These are phyloP conservation scores for Amoebophrya sp. DNA, from an alignment of 169 alveolate genomes.

Conservation along the genomic window DNA sequence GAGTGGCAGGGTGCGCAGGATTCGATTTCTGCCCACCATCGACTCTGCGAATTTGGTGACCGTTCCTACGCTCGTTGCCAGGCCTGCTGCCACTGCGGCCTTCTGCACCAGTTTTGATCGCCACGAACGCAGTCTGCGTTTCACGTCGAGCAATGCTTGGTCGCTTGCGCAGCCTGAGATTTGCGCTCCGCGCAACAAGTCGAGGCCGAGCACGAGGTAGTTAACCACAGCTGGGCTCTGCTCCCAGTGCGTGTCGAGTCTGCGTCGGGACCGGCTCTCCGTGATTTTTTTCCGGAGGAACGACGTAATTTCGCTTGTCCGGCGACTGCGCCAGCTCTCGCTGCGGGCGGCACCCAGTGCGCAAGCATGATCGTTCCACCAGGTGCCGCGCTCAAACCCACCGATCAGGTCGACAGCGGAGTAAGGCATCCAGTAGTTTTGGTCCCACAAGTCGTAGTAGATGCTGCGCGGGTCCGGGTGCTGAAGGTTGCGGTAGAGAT, in stretches of 20 bases:
- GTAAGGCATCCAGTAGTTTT: conserved; percentile 13
- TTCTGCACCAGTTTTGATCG: no score
- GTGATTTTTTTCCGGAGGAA: not conserved
- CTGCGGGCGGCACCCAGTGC: not conserved
- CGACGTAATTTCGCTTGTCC: not conserved
- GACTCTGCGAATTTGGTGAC: no score
- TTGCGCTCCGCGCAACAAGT: not conserved
- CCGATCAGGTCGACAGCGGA: not conserved
- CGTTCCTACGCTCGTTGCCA: no score
- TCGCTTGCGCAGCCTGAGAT: no score
- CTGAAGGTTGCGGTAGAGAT: not conserved
- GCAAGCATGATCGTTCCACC: no score
- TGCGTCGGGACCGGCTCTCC: no score
- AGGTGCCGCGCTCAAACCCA: no score
- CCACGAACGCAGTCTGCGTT: no score
- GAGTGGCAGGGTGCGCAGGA: not conserved
- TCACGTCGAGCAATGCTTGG: no score
- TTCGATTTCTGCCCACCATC: no score
- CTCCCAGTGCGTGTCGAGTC: not conserved
- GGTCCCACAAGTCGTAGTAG: conserved; percentile 16
- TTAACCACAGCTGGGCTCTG: not conserved
- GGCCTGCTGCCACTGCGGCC: no score
- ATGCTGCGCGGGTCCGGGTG: not conserved
- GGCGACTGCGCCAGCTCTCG: not conserved
- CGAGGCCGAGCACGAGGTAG: not conserved